A percentile compares a stretch with the other conserved stretches of the same genome.
Evolutionary conservation across 257 asterid genomes (phyloP).

Genomic region (Solanum paucissectum): DNA sequence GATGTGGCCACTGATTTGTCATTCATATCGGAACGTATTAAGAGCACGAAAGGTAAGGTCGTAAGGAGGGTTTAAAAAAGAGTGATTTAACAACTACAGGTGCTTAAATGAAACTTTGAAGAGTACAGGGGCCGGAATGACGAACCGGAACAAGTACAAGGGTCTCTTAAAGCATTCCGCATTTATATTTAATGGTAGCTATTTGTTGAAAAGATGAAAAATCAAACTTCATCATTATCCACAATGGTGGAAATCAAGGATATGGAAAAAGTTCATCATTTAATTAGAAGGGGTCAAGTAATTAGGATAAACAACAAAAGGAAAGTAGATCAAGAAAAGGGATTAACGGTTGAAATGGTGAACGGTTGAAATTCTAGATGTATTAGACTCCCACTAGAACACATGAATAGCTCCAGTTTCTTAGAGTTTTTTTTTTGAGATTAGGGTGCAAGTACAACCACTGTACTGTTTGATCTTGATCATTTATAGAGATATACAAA

Average conservation of each 20-base stretch:
- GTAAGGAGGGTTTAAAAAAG: background rate
- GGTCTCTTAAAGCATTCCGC: background rate
- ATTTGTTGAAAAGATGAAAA: background rate
- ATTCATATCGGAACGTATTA: background rate
- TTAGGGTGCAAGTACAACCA: background rate
- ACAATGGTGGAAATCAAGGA: background rate
- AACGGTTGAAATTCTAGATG: background rate
- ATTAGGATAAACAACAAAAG: background rate
- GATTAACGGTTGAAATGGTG: background rate
- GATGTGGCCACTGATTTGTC: background rate
- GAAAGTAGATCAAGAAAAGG: background rate
- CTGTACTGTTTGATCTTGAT: background rate
- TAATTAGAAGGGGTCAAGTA: background rate
- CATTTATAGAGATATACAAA: background rate
- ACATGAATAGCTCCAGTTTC: background rate
- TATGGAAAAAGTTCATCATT: background rate
- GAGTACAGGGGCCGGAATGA: background rate
- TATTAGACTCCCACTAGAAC: background rate
- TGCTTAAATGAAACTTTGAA: background rate
- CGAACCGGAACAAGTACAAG: background rate
- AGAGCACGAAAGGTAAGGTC: background rate
- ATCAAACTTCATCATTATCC: background rate
- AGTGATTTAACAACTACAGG: background rate
- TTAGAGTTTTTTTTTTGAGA: background rate
- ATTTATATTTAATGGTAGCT: background rate